Evolutionary conservation across 140 eudicot genomes (phyloP), one percentile per base, ranked within the genome.

Genomic region (Cichorium intybus): DNA sequence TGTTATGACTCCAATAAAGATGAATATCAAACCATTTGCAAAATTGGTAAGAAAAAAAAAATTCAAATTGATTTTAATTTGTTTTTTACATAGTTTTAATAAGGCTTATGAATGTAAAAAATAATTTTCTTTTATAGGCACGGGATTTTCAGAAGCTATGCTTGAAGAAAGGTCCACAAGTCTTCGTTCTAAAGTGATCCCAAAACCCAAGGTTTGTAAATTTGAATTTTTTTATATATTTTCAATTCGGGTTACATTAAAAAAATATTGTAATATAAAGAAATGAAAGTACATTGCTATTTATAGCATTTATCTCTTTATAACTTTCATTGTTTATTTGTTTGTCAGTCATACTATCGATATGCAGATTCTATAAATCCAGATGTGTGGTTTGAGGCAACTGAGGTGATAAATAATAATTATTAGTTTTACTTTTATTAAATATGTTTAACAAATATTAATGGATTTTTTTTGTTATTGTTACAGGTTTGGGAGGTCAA

Each of bases 401-500:
- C 86, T 21, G 93, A 92, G 98, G 98, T 92, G 78, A 69, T 52
- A 2, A 43, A 1, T 2, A 43, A 14, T 62, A 14, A 49, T 35
- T 48, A 45, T 45, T 22, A 5, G 51, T 17, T 56, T 29, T 24
- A 29, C 33, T 64, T 27, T 26, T 34, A 24, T 64, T 31, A 5
- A 8, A 57, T 7, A 7, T 47, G 15, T 15, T 14, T 3, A 43
- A n/a, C 47, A 58, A 31, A 34, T 26, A 28, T 56, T 43, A 4
- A 14, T 66, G 52, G 47, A 46, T 0, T 73, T 7, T 2, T 2
- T 61, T n/a, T 9, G 18, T 67, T 29, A 46, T 18, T 17, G 53
- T 73, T 74, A 64, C 64, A 88, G 98, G 98, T 92, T 34, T 88
- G 98, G 98, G 98, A 92, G 83, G 98, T 92, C 43, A 92, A 92